Percentiles rank a stretch among this genome's conserved stretches.
These are phyloP conservation scores for Pyricularia pennisetigena DNA, from an alignment of 2,329 filamentous ascomycete genomes.

Conservation along the genomic window DNA sequence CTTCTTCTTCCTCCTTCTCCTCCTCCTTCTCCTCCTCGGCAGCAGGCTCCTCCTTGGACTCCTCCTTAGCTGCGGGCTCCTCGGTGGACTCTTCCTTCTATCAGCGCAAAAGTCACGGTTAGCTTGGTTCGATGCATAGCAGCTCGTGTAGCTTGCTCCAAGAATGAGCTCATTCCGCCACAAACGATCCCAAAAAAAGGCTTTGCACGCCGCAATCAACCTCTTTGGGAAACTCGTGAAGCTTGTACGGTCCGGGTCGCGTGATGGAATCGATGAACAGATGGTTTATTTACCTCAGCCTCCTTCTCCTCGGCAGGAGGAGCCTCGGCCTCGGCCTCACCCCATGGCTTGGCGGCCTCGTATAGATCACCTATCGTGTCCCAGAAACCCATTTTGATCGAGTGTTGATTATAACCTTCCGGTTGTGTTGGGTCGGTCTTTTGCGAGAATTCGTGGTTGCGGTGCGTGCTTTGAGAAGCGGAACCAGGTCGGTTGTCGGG, in stretches of 20 bases:
- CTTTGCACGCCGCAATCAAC: neutral
- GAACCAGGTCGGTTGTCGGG: neutral
- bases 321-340: constrained; percentile 55
- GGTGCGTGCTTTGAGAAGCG: neutral
- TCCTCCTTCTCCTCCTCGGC: constrained; percentile 38
- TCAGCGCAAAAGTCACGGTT: neutral
- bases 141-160: neutral
- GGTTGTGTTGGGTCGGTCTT: constrained; percentile 15
- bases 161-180: neutral
- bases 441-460: neutral
- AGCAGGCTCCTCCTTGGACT: constrained; percentile 4
- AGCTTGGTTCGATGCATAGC: neutral
- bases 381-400: constrained; percentile 55
- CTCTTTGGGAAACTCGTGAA: neutral
- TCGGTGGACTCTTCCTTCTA: neutral
- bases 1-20: constrained; percentile 32
- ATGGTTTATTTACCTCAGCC: constrained; percentile 34
- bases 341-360: constrained; percentile 57
- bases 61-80: constrained; percentile 11
- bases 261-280: neutral
- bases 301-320: constrained; percentile 50
- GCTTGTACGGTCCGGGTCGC: neutral
- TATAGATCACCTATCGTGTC: constrained; percentile 54
- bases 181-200: neutral
- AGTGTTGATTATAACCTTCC: constrained; percentile 18